Percentiles rank a stretch among this genome's conserved stretches.
Evolutionary conservation across 805 yeast species (phyloP).

Genomic region (Teunomyces kruisii): DNA sequence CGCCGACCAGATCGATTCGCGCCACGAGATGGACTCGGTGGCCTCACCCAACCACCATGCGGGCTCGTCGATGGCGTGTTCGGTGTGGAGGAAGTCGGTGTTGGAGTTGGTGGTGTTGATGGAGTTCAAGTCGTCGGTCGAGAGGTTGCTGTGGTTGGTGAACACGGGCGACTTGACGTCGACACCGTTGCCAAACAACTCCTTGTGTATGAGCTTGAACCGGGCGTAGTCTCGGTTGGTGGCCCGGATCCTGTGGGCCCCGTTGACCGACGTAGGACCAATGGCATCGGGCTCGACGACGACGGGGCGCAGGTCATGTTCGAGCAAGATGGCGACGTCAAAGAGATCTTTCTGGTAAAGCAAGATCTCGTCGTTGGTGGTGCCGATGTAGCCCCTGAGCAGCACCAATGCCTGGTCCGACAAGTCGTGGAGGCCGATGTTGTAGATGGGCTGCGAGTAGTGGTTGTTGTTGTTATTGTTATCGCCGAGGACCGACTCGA

Average conservation of each 20-base stretch:
- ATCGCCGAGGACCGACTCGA: conserved; percentile 23
- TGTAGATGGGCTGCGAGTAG: conserved; percentile 53
- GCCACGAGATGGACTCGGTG: conserved; percentile 53
- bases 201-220: conserved; percentile 32
- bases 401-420: conserved; percentile 19
- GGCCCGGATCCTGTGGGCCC: conserved; percentile 20
- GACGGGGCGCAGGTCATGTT: conserved; percentile 11
- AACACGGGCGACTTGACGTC: conserved; percentile 2
- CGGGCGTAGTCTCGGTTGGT: conserved; percentile 39
- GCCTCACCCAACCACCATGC: conserved; percentile 44
- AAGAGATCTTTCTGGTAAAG: conserved; percentile 52
- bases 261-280: conserved; percentile 9
- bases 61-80: conserved; percentile 23
- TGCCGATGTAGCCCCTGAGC: conserved; percentile 50
- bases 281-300: conserved; percentile 10
- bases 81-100: conserved; percentile 5
- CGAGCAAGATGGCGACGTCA: conserved; percentile 42
- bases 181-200: conserved; percentile 5
- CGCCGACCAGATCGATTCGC: conserved; percentile 64
- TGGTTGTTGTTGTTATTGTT: conserved; percentile 8
- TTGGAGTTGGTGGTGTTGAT: conserved; percentile 29
- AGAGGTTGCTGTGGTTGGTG: conserved; percentile 13
- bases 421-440: conserved; percentile 60
- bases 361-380: conserved; percentile 67
- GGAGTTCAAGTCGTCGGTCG: conserved; percentile 29